Conservation (phyloP, 129 eudicot genomes). For the Arctium lappa region DNA sequence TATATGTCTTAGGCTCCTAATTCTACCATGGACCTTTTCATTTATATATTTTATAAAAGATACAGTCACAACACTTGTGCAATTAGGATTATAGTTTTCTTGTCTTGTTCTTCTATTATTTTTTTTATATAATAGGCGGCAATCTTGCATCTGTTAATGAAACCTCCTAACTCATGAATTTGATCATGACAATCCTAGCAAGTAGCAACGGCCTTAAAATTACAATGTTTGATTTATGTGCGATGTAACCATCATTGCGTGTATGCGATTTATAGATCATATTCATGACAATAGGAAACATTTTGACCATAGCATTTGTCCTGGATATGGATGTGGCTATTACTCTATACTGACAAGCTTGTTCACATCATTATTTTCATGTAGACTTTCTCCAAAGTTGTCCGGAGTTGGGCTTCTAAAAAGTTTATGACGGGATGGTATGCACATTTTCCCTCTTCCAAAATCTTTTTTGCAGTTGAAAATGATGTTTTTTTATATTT, state of each 20-base stretch:
- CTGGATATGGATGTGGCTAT: neutral
- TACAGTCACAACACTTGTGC: neutral
- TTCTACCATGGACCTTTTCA: neutral
- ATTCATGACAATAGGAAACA: conserved; percentile 2
- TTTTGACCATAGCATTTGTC: neutral
- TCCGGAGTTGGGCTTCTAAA: conserved; percentile 96
- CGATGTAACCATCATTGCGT: neutral
- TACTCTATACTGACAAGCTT: neutral
- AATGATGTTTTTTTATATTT: neutral
- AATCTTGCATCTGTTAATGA: neutral
- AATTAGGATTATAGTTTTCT: neutral
- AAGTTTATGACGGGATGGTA: conserved; percentile 99
- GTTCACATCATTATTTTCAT: conserved; percentile 2
- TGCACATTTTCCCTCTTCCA: conserved; percentile 10
- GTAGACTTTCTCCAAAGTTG: conserved; percentile 80
- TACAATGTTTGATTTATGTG: neutral
- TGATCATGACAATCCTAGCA: neutral
- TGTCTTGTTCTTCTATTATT: neutral
- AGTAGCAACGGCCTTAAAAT: neutral
- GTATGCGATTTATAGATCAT: neutral
- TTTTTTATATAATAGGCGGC: neutral
- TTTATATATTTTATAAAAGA: neutral
- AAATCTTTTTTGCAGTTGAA: neutral
- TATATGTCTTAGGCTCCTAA: neutral
- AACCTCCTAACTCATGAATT: neutral